phyloP scores from a whole-genome alignment of 2,329 filamentous ascomycete genomes.

The Cercospora berteroae region DNA sequence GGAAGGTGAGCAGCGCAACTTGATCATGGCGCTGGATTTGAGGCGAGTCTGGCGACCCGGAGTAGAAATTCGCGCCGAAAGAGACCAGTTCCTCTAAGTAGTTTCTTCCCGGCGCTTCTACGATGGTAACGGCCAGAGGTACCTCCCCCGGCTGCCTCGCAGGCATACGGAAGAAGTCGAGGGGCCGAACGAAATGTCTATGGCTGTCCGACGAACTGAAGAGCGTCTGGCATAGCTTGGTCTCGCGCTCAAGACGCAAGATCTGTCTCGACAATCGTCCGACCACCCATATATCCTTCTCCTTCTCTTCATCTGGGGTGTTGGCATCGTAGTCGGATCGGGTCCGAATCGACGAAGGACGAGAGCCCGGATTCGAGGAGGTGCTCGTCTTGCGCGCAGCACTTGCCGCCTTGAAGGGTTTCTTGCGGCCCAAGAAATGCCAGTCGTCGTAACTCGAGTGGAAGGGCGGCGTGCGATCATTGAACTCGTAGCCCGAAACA shows the following conservation, averaged over 20 bases:
- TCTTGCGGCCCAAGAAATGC: constrained; percentile 50
- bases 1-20: constrained; percentile 65
- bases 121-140: constrained; percentile 75
- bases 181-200: constrained; percentile 73
- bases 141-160: constrained; percentile 66
- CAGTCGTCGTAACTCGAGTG: constrained; percentile 78
- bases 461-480: constrained; percentile 44
- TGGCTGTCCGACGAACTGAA: constrained; percentile 55
- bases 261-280: constrained; percentile 80
- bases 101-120: constrained; percentile 74
- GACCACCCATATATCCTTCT: constrained; percentile 56
- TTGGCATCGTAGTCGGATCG: constrained; percentile 31
- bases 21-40: constrained; percentile 19
- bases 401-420: constrained; percentile 43
- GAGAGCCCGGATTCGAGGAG: constrained; percentile 42
- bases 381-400: constrained; percentile 32
- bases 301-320: constrained; percentile 30
- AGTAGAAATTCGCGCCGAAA: constrained; percentile 64
- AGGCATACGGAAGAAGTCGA: constrained; percentile 74
- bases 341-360: constrained; percentile 29
- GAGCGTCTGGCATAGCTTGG: constrained; percentile 74
- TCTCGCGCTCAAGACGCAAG: constrained; percentile 81
- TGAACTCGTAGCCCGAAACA: constrained; percentile 38
- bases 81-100: constrained; percentile 68
- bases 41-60: constrained; percentile 28